These are phyloP conservation scores for Monilinia fructigena DNA, from an alignment of 2,329 filamentous ascomycete species.

Conservation along the genomic window DNA sequence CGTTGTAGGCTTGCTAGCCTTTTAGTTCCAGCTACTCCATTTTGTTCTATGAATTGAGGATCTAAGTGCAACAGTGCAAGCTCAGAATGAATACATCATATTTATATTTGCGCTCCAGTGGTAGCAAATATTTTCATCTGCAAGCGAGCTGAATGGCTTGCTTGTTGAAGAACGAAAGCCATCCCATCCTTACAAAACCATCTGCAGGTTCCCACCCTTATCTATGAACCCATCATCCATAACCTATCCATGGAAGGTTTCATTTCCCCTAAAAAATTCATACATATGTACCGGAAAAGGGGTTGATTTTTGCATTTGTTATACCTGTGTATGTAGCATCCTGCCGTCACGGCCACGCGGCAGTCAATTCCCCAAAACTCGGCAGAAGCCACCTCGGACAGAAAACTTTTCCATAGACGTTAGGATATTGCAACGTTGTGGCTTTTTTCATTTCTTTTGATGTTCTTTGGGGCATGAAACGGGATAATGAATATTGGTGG, in stretches of 20 bases:
- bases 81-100: background rate
- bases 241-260: background rate
- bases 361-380: slow-evolving; percentile 11
- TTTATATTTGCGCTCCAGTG: slow-evolving; percentile 15
- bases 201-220: slow-evolving; percentile 14
- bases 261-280: background rate
- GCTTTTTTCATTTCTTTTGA: slow-evolving; percentile 16
- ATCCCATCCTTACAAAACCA: slow-evolving; percentile 13
- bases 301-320: slow-evolving; percentile 1
- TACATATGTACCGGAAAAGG: background rate
- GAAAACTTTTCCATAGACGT: slow-evolving; percentile 12
- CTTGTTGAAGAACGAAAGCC: background rate
- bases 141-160: slow-evolving; percentile 10
- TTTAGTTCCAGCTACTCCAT: background rate
- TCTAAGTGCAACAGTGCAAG: slow-evolving; percentile 3
- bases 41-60: background rate
- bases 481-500: slow-evolving; percentile 21
- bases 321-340: background rate
- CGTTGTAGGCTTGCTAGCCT: background rate
- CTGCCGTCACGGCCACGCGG: slow-evolving; percentile 14
- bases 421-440: slow-evolving; percentile 16
- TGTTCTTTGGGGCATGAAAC: background rate
- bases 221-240: background rate
- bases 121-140: background rate
- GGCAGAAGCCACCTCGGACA: slow-evolving; percentile 16